These are phyloP conservation scores for Lunularia cruciata DNA, from an alignment of 225 moss, liverwort and hornwort species.

Conservation along the genomic window DNA sequence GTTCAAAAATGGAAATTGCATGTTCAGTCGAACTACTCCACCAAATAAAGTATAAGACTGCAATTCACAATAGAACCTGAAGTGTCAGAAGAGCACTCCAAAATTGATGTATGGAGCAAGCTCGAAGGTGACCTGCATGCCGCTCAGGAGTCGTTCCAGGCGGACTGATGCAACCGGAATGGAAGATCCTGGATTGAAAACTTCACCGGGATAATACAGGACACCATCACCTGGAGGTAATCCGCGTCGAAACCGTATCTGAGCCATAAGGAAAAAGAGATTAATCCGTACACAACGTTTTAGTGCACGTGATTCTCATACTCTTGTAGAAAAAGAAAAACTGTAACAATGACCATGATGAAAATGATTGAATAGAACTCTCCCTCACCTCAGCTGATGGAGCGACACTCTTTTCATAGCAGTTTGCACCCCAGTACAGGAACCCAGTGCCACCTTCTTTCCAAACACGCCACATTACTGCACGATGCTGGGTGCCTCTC, in stretches of 20 bases:
- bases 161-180: slow-evolving; percentile 85
- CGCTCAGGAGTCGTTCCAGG: slow-evolving; percentile 76
- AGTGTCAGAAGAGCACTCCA: background rate
- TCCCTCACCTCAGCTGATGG: slow-evolving; percentile 69
- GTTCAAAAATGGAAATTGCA: slow-evolving; percentile 5
- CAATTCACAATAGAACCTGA: background rate
- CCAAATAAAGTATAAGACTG: background rate
- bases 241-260: slow-evolving; percentile 81
- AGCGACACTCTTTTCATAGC: slow-evolving; percentile 78
- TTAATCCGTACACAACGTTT: too few relatives aligned
- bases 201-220: slow-evolving; percentile 83
- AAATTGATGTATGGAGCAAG: too few relatives aligned
- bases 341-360: slow-evolving; percentile 20
- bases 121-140: slow-evolving; percentile 65
- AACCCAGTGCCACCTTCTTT: slow-evolving; percentile 82
- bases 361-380: background rate
- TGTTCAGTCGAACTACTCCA: background rate
- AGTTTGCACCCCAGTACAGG: slow-evolving; percentile 84
- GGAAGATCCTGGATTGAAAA: slow-evolving; percentile 65
- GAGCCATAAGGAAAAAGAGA: background rate
- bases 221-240: slow-evolving; percentile 90
- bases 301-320: background rate
- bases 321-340: too few relatives aligned
- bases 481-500: slow-evolving; percentile 89
- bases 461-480: slow-evolving; percentile 87